These are phyloP conservation scores for Fragilaria radians DNA, from an alignment of 108 stramenopile species.

Conservation along the genomic window DNA sequence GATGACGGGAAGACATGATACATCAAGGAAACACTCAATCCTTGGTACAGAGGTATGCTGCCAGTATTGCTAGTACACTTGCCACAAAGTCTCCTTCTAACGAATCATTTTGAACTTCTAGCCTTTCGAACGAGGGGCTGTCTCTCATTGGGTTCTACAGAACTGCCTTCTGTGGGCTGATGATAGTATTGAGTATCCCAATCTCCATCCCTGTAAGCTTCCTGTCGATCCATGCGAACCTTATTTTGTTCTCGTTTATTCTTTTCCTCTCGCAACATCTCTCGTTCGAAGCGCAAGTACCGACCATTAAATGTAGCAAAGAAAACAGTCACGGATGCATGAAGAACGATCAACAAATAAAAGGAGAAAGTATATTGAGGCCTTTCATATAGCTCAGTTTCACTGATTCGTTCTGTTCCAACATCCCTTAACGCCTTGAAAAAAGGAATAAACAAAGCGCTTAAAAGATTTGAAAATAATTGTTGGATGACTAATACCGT, in stretches of 20 bases:
- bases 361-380: conserved; percentile 84
- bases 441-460: conserved; percentile 79
- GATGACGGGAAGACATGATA: too few relatives aligned
- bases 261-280: conserved; percentile 44
- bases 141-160: too few relatives aligned
- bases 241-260: background rate
- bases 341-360: conserved; percentile 69
- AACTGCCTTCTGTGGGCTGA: too few relatives aligned
- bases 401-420: conserved; percentile 37
- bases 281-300: conserved; percentile 72
- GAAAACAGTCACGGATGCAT: conserved; percentile 66
- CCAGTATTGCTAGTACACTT: too few relatives aligned
- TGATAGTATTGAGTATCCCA: too few relatives aligned
- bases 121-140: too few relatives aligned
- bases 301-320: conserved; percentile 85
- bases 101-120: too few relatives aligned
- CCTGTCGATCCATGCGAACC: conserved; percentile 1
- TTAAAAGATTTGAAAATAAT: conserved; percentile 74
- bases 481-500: conserved; percentile 84
- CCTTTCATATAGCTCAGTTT: conserved; percentile 33
- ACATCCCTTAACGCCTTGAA: conserved; percentile 73
- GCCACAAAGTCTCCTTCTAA: too few relatives aligned
- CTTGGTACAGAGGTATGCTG: too few relatives aligned
- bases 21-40: too few relatives aligned
- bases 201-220: too few relatives aligned